Evolutionary conservation across 106 monocot genomes (phyloP).

Genomic region (Posidonia australis): DNA sequence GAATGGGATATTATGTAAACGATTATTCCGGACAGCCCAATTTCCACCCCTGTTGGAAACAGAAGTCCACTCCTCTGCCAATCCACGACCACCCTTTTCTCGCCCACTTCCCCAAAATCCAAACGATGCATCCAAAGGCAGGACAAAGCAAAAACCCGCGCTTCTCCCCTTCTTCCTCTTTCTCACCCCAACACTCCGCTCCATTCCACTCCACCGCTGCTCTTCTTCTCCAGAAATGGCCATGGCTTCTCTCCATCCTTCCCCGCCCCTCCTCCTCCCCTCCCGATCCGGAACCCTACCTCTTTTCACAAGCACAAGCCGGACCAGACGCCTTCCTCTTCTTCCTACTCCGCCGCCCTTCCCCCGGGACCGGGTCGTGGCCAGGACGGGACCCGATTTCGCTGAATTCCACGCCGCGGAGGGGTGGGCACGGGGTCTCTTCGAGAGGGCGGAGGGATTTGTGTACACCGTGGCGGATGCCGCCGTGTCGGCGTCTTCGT

Average conservation of each 20-base stretch:
- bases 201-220: neutral
- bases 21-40: too few species aligned
- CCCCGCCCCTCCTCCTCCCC: constrained; percentile 3
- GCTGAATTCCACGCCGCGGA: constrained; percentile 20
- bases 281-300: neutral
- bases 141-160: too few species aligned
- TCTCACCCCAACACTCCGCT: too few species aligned
- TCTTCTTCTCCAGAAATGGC: neutral
- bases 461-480: constrained; percentile 75
- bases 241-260: neutral
- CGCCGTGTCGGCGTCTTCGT: constrained; percentile 24
- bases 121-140: too few species aligned
- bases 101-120: too few species aligned
- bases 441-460: constrained; percentile 35
- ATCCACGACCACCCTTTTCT: too few species aligned
- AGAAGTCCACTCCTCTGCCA: too few species aligned
- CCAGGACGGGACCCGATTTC: constrained; percentile 9
- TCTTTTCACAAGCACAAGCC: neutral
- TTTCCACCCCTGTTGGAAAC: too few species aligned
- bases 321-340: neutral
- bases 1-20: too few species aligned
- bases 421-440: constrained; percentile 19
- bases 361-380: constrained; percentile 2
- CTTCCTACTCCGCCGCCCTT: neutral
- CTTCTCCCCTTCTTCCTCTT: too few species aligned